These are phyloP conservation scores for Claviceps arundinis DNA, from an alignment of 2,329 filamentous ascomycete genomes.

Conservation along the genomic window DNA sequence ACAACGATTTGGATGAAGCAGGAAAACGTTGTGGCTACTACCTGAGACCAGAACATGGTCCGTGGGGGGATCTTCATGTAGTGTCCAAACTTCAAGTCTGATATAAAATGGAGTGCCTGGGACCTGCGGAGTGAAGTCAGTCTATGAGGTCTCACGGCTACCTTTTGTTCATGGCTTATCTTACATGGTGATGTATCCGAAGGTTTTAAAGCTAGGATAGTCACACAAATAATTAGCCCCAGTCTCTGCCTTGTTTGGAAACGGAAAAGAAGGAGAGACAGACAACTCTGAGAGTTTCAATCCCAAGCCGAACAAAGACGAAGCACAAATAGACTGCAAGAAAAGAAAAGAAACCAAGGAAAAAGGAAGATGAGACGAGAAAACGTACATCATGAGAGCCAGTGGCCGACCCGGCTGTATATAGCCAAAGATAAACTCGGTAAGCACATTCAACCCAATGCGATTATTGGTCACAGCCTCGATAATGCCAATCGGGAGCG, in stretches of 20 bases:
- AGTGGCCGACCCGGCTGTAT: constrained; percentile 60
- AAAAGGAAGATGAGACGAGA: neutral
- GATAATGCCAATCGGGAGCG: constrained; percentile 56
- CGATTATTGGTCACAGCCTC: constrained; percentile 58
- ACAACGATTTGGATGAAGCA: constrained; percentile 54
- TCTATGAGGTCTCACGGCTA: neutral
- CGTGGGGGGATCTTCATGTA: constrained; percentile 61
- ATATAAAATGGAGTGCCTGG: constrained; percentile 50
- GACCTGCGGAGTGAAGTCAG: constrained; percentile 21
- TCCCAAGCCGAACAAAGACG: too few relatives aligned
- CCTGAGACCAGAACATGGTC: constrained; percentile 53
- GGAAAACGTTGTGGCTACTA: constrained; percentile 51
- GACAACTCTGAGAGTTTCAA: too few relatives aligned
- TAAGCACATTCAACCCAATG: constrained; percentile 61
- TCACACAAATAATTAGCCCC: neutral
- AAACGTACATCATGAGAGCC: constrained; percentile 54
- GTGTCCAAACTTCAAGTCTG: constrained; percentile 57
- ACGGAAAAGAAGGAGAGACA: too few relatives aligned
- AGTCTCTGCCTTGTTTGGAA: too few relatives aligned
- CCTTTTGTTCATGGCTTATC: neutral
- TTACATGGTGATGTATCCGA: constrained; percentile 47
- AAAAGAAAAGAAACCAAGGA: neutral
- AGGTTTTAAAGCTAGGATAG: constrained; percentile 42
- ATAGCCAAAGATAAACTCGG: constrained; percentile 63
- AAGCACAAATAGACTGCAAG: neutral